These are phyloP conservation scores for Botrytis byssoidea DNA, from an alignment of 2,329 filamentous ascomycete species.

Conservation along the genomic window DNA sequence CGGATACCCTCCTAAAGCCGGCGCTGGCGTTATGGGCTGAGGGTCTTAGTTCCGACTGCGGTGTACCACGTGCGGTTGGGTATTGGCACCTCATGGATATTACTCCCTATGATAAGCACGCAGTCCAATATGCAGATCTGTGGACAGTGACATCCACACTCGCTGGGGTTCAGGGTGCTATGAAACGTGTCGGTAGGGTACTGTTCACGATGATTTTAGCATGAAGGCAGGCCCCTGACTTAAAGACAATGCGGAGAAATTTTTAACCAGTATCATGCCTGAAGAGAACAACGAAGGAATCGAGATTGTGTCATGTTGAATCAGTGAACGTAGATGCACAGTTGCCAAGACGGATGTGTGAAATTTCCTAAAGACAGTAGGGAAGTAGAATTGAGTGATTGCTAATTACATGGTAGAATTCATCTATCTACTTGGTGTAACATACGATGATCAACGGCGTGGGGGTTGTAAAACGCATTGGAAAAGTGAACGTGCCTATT, in stretches of 20 bases:
- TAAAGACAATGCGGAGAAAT: slow-evolving; percentile 9
- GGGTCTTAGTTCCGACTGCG: slow-evolving; percentile 8
- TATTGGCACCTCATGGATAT: not conserved
- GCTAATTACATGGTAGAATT: not conserved
- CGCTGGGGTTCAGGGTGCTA: not conserved
- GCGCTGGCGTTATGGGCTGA: not conserved
- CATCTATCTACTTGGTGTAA: not conserved
- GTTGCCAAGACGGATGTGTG: not conserved
- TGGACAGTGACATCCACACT: not conserved
- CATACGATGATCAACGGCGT: not conserved
- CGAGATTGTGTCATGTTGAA: not conserved
- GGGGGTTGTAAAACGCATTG: not conserved
- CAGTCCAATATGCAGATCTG: slow-evolving; percentile 7
- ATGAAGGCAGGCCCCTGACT: not conserved
- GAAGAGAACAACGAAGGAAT: not conserved
- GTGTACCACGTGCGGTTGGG: slow-evolving; percentile 15
- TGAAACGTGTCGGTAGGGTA: slow-evolving; percentile 13
- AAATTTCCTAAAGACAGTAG: not conserved
- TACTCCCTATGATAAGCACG: slow-evolving; percentile 9
- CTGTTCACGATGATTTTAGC: not conserved
- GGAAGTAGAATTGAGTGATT: not conserved
- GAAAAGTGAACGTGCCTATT: not conserved
- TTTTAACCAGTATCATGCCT: not conserved
- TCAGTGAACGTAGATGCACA: not conserved
- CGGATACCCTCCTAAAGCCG: not conserved